A percentile compares a stretch with the other conserved stretches of the same genome.
Conservation (phyloP, 345 rosid species). For the Zanthoxylum bungeanum region DNA sequence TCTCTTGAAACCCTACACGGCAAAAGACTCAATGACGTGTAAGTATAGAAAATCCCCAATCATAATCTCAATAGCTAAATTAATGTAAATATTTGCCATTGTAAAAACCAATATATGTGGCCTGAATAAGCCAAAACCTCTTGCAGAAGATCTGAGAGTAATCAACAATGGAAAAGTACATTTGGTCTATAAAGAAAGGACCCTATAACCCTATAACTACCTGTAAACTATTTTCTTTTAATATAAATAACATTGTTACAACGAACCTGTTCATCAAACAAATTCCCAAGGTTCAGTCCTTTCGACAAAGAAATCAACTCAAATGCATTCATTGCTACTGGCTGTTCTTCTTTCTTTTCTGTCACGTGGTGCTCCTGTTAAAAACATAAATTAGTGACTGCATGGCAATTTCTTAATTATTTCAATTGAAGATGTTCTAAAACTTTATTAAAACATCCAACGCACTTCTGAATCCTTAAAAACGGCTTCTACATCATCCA, state of each 20-base stretch:
- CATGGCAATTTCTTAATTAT: conserved; percentile 5
- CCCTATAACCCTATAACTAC: not conserved
- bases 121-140: not conserved
- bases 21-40: not conserved
- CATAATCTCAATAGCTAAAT: not conserved
- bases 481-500: conserved; percentile 92
- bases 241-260: not conserved
- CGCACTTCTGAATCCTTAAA: conserved; percentile 87
- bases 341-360: conserved; percentile 84
- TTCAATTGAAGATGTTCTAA: not conserved
- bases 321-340: conserved; percentile 85
- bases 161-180: not conserved
- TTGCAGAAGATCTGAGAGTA: not conserved
- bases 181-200: not conserved
- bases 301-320: conserved; percentile 91
- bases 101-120: not conserved
- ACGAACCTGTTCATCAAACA: conserved; percentile 79
- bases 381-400: conserved; percentile 5
- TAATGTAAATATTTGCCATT: not conserved
- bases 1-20: conserved; percentile 74
- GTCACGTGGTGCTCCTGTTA: conserved; percentile 80
- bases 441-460: conserved; percentile 1
- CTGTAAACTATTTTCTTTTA: not conserved
- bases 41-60: not conserved
- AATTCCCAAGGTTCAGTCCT: conserved; percentile 81